A percentile compares a stretch with the other conserved stretches of the same genome.
Evolutionary conservation across 306 rosid species (phyloP).

Genomic region (Prunus dulcis): DNA sequence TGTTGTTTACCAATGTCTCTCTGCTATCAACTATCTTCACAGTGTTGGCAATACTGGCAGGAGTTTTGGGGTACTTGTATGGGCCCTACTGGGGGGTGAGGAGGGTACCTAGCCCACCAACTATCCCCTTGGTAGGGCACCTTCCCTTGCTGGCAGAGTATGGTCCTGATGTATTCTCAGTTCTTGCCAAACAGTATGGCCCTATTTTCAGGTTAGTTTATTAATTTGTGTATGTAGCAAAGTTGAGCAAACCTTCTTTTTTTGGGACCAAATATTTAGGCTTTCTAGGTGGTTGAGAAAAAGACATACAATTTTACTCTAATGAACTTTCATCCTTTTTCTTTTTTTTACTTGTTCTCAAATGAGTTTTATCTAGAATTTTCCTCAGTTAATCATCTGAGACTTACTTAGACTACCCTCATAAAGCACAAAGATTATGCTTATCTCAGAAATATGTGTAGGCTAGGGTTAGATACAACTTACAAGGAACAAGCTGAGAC

Average conservation of each 20-base stretch:
- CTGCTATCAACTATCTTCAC: constrained; percentile 36
- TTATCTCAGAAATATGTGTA: no score
- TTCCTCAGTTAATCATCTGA: no score
- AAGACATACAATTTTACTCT: no score
- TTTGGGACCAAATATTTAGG: neutral
- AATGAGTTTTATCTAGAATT: no score
- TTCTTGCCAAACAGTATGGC: constrained; percentile 84
- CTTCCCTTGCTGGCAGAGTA: constrained; percentile 79
- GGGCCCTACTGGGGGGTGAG: constrained; percentile 79
- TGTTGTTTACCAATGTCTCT: constrained; percentile 18
- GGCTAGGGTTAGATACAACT: no score
- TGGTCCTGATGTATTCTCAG: constrained; percentile 84
- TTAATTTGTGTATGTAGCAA: neutral
- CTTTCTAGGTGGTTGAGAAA: neutral
- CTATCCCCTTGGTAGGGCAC: constrained; percentile 77
- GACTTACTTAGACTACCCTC: no score
- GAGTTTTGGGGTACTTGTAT: constrained; percentile 50
- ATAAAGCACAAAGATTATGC: no score
- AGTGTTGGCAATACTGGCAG: constrained; percentile 39
- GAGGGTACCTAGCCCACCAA: constrained; percentile 86
- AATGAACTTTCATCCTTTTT: no score
- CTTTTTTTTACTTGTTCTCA: no score
- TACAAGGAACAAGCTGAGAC: no score
- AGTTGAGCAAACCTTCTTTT: neutral
- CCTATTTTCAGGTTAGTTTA: constrained; percentile 79